Base-by-base conservation (phyloP, 2,329 filamentous ascomycete genomes). In the Phaeosphaeriaceae sp. region DNA sequence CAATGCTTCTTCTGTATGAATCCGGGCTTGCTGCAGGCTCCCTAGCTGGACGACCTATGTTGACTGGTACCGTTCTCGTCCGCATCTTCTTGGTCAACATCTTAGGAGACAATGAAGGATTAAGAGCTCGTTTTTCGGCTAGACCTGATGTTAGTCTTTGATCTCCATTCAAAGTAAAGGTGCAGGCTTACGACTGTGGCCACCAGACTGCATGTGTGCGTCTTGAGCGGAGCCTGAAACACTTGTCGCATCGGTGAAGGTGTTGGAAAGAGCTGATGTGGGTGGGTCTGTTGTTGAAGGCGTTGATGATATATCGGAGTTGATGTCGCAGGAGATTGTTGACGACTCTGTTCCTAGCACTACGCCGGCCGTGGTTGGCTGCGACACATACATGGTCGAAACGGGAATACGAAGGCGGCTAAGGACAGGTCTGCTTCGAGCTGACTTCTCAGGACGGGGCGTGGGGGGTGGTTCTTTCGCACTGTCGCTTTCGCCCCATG, bases 271-370 rank as follows among this genome's bases (percentile, higher is more conserved):
- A 13, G 63, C 63, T 33, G 68, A 70, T 10, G 57, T 62, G 3
- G 66, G 63, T 24, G 57, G 27, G 22, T 68, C 65, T 20, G 52
- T 56, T 15, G 62, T 53, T 5, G 65, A 68, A 4, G 62, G 47
- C 3, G 61, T 60, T 0, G 60, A 63, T 3, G 66, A 67, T 10
- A 57, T 40, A 33, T 60, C 54, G 1, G 62, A 66, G 31, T 65
- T 36, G 3, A 62, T 51, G 40, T 67, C 63, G n/a, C 57, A 61
- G 49, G 68, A 68, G 10, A 67, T 56, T 15, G 63, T 51, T 7
- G 66, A 60, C n/a, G 65, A 65, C 3, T 59, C 17, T 5, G 56
- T 21, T 22, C 15, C 22, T 9, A 25, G 7, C 7, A 24, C 15
- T 3, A 42, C 19, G 17, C 7, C 20, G n/a, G 25, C 24, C 11